Evolutionary conservation across 192 early-diverging fungal genomes (phyloP).

Genomic region (Backusella australiensis): DNA sequence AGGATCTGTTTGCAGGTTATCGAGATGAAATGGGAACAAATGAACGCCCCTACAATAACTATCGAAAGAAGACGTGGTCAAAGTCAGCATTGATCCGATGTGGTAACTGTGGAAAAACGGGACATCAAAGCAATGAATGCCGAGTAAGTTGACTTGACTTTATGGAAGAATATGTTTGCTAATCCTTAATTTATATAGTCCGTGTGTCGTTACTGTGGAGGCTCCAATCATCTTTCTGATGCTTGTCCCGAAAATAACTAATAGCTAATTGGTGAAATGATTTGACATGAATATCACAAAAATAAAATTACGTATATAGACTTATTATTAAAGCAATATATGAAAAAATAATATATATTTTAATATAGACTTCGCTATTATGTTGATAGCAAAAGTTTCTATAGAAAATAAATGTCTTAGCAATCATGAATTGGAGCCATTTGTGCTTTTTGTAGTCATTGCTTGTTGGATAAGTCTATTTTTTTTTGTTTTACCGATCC

Average conservation of each 20-base stretch:
- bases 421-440: too few species aligned
- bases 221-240: slow-evolving; percentile 22
- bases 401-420: too few species aligned
- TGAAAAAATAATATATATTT: not conserved
- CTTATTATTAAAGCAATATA: not conserved
- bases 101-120: slow-evolving; percentile 50
- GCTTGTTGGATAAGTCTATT: too few species aligned
- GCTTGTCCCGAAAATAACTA: slow-evolving; percentile 5
- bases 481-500: too few species aligned
- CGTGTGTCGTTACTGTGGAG: slow-evolving; percentile 27
- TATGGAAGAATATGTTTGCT: not conserved
- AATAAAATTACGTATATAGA: not conserved
- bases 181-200: not conserved
- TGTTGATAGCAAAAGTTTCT: too few species aligned
- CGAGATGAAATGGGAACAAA: slow-evolving; percentile 27
- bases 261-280: not conserved
- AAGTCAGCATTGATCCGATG: slow-evolving; percentile 31
- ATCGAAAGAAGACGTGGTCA: not conserved
- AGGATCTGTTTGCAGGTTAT: slow-evolving; percentile 30
- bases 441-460: too few species aligned
- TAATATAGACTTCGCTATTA: not conserved
- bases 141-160: slow-evolving; percentile 10
- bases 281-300: not conserved
- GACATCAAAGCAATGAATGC: slow-evolving; percentile 47
- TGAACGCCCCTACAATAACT: not conserved